These are phyloP conservation scores for Saccharata proteae DNA, from an alignment of 2,329 filamentous ascomycete species.

Conservation along the genomic window DNA sequence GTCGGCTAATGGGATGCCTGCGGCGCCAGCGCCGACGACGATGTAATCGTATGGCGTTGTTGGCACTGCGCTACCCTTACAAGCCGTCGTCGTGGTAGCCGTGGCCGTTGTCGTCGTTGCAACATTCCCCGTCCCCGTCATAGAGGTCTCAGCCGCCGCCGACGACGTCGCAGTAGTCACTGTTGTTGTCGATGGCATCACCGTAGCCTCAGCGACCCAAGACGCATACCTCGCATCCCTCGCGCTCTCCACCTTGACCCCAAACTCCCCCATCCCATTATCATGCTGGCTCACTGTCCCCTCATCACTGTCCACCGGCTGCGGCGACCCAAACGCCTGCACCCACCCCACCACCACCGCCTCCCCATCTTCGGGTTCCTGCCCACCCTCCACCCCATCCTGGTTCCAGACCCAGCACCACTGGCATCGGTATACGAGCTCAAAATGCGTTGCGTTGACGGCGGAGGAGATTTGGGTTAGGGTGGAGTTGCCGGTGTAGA, in stretches of 20 bases:
- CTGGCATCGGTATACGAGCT: constrained; percentile 53
- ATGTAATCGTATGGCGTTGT: constrained; percentile 51
- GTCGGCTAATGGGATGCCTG: constrained; percentile 47
- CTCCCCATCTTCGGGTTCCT: constrained; percentile 19
- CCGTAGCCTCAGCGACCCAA: constrained; percentile 22
- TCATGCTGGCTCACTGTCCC: constrained; percentile 43
- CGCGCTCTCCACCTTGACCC: constrained; percentile 31
- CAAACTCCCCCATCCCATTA: constrained; percentile 43
- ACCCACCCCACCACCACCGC: constrained; percentile 44
- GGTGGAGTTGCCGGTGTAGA: constrained; percentile 50
- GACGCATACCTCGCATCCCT: constrained; percentile 31
- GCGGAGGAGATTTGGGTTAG: constrained; percentile 48
- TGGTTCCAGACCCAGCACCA: constrained; percentile 34
- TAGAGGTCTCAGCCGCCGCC: constrained; percentile 15
- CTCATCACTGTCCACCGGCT: constrained; percentile 31
- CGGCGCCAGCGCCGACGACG: constrained; percentile 50
- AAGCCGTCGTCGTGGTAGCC: constrained; percentile 20
- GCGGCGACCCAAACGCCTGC: constrained; percentile 31
- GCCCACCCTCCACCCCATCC: constrained; percentile 25
- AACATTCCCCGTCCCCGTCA: no score
- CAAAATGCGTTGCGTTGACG: constrained; percentile 47
- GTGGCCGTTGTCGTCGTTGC: constrained; percentile 17
- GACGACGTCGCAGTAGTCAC: constrained; percentile 22
- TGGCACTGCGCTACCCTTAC: constrained; percentile 23
- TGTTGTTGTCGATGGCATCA: constrained; percentile 33